Evolutionary conservation across 192 early-diverging fungal genomes (phyloP).

Genomic region (Gigaspora rosea): DNA sequence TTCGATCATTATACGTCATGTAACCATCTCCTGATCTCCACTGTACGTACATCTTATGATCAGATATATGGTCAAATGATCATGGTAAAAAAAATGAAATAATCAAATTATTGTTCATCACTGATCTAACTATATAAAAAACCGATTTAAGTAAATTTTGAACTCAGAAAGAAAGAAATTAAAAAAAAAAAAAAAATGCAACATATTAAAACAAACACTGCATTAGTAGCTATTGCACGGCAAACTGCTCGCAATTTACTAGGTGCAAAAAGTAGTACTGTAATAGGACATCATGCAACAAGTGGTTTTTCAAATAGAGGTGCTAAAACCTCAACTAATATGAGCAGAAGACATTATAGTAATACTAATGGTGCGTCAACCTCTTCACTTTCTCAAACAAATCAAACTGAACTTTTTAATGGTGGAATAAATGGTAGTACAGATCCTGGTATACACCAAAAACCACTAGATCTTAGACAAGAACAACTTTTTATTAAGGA

Average conservation of each 20-base stretch:
- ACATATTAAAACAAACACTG: constrained; percentile 29
- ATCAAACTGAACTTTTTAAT: not conserved
- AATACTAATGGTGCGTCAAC: not conserved
- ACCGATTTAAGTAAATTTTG: too few species aligned
- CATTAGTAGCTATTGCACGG: constrained; percentile 19
- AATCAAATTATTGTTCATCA: too few species aligned
- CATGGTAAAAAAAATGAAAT: too few species aligned
- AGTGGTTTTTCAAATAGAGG: not conserved
- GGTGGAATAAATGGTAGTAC: too few species aligned
- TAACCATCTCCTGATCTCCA: too few species aligned
- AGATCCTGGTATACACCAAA: not conserved
- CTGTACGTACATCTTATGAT: too few species aligned
- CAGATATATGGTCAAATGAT: too few species aligned
- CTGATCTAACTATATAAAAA: too few species aligned
- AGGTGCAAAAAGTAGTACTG: not conserved
- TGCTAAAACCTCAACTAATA: not conserved
- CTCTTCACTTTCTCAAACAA: not conserved
- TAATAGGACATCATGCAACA: not conserved
- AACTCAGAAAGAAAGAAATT: too few species aligned
- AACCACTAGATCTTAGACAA: not conserved
- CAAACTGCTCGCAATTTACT: constrained; percentile 22
- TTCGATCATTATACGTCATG: too few species aligned
- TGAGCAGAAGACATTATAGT: not conserved
- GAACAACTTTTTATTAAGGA: not conserved
- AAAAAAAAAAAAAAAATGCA: constrained; percentile 1